Evolutionary conservation across 2,329 filamentous ascomycete genomes (phyloP).

Genomic region (Colletotrichum karsti): DNA sequence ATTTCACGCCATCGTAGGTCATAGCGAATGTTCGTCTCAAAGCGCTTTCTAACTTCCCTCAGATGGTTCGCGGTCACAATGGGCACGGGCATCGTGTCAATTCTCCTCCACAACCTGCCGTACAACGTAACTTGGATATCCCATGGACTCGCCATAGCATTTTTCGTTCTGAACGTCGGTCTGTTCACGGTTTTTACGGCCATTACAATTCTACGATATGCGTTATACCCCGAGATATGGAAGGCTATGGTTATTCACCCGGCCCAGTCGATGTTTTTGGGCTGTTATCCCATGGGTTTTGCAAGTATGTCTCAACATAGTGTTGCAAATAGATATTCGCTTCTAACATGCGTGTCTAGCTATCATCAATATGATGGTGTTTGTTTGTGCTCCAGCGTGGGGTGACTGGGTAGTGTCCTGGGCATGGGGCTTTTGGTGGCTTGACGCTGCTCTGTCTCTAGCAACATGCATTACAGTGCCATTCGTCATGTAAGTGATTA

Average conservation of each 20-base stretch:
- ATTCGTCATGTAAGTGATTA: constrained; percentile 58
- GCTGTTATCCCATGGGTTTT: constrained; percentile 74
- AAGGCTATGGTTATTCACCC: constrained; percentile 72
- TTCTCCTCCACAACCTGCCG: constrained; percentile 69
- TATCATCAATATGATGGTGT: constrained; percentile 71
- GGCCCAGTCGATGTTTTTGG: constrained; percentile 73
- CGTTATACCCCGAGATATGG: constrained; percentile 73
- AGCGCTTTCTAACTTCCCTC: not conserved
- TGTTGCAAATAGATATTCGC: not conserved
- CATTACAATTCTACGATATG: constrained; percentile 68
- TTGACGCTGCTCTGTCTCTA: constrained; percentile 62
- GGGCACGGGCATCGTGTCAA: constrained; percentile 74
- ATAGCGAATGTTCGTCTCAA: not conserved
- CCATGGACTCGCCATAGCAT: constrained; percentile 46
- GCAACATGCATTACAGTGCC: constrained; percentile 63
- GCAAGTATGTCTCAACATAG: constrained; percentile 52
- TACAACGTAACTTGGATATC: constrained; percentile 67
- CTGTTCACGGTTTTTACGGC: constrained; percentile 64
- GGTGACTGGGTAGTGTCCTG: constrained; percentile 63
- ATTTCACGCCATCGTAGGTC: constrained; percentile 64
- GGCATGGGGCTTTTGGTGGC: constrained; percentile 67
- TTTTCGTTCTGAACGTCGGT: constrained; percentile 67
- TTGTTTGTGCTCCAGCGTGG: constrained; percentile 68
- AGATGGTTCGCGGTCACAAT: constrained; percentile 70
- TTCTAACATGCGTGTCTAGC: constrained; percentile 35